These are phyloP conservation scores for Saturnispora besseyi DNA, from an alignment of 805 yeast species.

Conservation along the genomic window DNA sequence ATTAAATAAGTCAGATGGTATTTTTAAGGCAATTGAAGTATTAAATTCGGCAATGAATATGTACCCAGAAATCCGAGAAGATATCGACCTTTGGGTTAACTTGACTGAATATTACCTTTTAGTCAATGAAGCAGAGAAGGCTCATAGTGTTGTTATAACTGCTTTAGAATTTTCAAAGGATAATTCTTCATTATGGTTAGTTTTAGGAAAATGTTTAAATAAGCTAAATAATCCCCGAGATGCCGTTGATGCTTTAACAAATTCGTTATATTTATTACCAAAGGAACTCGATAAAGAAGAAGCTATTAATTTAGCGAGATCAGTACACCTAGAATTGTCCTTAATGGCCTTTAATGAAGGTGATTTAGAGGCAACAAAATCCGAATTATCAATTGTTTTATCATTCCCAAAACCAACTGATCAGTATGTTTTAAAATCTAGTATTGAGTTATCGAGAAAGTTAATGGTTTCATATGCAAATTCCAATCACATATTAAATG, in stretches of 20 bases:
- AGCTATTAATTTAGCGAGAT: constrained; percentile 37
- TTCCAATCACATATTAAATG: constrained; percentile 41
- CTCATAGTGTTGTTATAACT: constrained; percentile 29
- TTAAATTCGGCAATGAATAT: constrained; percentile 32
- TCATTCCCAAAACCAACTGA: constrained; percentile 37
- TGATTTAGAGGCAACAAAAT: constrained; percentile 39
- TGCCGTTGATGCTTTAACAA: constrained; percentile 40
- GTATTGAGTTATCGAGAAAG: constrained; percentile 37
- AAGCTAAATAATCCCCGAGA: constrained; percentile 35
- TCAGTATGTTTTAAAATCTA: constrained; percentile 14
- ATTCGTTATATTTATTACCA: constrained; percentile 36
- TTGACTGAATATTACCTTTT: constrained; percentile 43
- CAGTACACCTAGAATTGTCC: constrained; percentile 48
- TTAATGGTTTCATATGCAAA: constrained; percentile 40
- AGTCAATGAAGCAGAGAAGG: constrained; percentile 40
- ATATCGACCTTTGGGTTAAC: constrained; percentile 37
- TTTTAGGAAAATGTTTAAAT: constrained; percentile 41
- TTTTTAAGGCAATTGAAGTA: constrained; percentile 31
- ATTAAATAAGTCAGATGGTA: not conserved
- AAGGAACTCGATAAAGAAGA: constrained; percentile 27
- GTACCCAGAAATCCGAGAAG: constrained; percentile 32
- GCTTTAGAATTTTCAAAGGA: constrained; percentile 18
- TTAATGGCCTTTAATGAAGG: constrained; percentile 45
- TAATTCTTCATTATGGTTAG: constrained; percentile 38
- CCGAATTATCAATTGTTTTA: constrained; percentile 42